These are phyloP conservation scores for Laetiporus sulphureus DNA, from an alignment of 1,284 basidiomycete genomes.

Conservation along the genomic window DNA sequence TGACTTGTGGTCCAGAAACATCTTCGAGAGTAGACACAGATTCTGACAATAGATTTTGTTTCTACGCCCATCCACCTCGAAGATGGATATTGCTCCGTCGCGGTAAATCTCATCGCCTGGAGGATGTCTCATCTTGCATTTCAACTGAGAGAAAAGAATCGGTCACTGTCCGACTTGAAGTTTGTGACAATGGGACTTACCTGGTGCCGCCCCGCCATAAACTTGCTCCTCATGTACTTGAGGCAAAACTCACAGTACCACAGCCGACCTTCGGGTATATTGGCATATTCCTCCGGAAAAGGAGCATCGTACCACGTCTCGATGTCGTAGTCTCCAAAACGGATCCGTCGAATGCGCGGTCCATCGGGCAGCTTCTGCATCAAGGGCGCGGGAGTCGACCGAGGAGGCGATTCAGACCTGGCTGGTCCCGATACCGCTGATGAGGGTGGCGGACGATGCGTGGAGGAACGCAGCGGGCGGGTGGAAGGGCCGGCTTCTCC, in stretches of 20 bases:
- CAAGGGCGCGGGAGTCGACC: slow-evolving; percentile 34
- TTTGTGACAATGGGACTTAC: slow-evolving; percentile 39
- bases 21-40: slow-evolving; percentile 96
- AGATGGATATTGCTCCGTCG: slow-evolving; percentile 84
- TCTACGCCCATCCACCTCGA: slow-evolving; percentile 96
- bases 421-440: slow-evolving; percentile 15
- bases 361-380: slow-evolving; percentile 32
- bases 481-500: slow-evolving; percentile 51
- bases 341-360: slow-evolving; percentile 79
- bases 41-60: slow-evolving; percentile 99
- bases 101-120: slow-evolving; percentile 99
- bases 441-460: slow-evolving; percentile 26
- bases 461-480: slow-evolving; percentile 58
- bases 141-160: slow-evolving; percentile 55
- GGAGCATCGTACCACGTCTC: slow-evolving; percentile 99
- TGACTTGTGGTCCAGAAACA: slow-evolving; percentile 99
- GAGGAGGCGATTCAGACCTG: slow-evolving; percentile 29
- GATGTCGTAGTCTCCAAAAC: slow-evolving; percentile 93
- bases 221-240: slow-evolving; percentile 97
- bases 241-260: slow-evolving; percentile 99
- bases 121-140: slow-evolving; percentile 93
- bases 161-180: neutral
- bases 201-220: slow-evolving; percentile 82
- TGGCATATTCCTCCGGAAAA: slow-evolving; percentile 96
- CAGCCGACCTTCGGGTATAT: slow-evolving; percentile 86